Conservation (phyloP, 768 basidiomycete genomes). For the Tricholomella constricta region DNA sequence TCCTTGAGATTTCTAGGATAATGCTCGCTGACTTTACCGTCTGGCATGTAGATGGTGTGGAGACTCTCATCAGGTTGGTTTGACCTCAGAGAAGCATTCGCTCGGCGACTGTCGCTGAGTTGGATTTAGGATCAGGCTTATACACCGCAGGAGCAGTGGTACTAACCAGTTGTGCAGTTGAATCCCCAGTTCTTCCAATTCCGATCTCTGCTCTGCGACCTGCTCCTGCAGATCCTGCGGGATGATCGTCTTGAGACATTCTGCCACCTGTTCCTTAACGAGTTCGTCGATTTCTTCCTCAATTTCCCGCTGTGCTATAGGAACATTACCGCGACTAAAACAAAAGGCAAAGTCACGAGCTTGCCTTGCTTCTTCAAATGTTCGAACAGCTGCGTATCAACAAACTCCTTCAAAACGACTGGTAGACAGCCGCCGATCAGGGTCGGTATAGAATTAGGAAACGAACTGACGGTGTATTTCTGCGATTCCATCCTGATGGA, state of each 20-base stretch:
- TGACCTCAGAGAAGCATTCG: constrained; percentile 49
- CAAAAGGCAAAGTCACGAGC: constrained; percentile 2
- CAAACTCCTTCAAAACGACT: constrained; percentile 51
- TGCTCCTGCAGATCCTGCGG: constrained; percentile 52
- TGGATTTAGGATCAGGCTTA: not conserved
- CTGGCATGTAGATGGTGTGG: constrained; percentile 47
- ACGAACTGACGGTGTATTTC: constrained; percentile 50
- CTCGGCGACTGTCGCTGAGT: constrained; percentile 56
- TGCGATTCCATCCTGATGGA: constrained; percentile 43
- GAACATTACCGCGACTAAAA: not conserved
- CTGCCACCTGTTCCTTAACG: constrained; percentile 51
- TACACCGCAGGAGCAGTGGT: not conserved
- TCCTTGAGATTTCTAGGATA: constrained; percentile 55
- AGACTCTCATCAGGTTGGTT: constrained; percentile 42
- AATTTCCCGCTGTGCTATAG: constrained; percentile 50
- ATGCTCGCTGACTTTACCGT: constrained; percentile 46
- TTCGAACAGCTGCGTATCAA: constrained; percentile 45
- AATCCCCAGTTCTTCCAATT: constrained; percentile 48
- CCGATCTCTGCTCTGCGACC: constrained; percentile 41
- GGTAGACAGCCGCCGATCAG: not conserved
- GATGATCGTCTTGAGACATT: constrained; percentile 47
- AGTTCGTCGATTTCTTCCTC: constrained; percentile 49
- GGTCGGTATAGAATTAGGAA: not conserved
- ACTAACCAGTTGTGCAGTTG: constrained; percentile 61
- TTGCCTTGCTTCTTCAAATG: constrained; percentile 48